Evolutionary conservation across 2,329 filamentous ascomycete genomes (phyloP).

Genomic region (Colletotrichum liaoningense): DNA sequence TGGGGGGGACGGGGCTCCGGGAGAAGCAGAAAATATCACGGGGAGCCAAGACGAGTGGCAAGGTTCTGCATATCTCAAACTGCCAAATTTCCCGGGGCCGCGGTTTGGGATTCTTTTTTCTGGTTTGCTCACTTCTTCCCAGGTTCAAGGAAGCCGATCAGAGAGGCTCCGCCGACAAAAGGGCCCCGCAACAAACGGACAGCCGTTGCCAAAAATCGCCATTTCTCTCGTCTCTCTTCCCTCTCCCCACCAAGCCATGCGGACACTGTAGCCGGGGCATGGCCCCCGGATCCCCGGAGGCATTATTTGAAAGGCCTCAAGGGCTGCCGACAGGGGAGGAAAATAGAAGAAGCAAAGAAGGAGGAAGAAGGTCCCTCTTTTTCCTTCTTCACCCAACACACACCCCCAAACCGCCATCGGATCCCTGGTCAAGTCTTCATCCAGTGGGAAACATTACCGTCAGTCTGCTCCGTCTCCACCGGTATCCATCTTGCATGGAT

Average conservation of each 20-base stretch:
- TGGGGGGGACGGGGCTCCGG: not conserved
- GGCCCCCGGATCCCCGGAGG: slow-evolving; percentile 25
- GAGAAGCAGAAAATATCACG: not conserved
- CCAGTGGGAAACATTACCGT: slow-evolving; percentile 34
- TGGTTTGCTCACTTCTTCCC: slow-evolving; percentile 4
- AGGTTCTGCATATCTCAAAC: slow-evolving; percentile 26
- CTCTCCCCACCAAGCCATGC: slow-evolving; percentile 12
- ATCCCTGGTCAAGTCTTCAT: not conserved
- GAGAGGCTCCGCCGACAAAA: not conserved
- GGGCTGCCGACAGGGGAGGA: not conserved
- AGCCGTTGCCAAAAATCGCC: not conserved
- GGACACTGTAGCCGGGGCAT: slow-evolving; percentile 23
- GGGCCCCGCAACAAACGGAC: not conserved
- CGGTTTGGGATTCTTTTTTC: slow-evolving; percentile 27
- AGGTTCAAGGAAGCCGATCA: not conserved
- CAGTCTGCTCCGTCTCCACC: slow-evolving; percentile 5
- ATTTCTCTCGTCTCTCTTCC: not conserved
- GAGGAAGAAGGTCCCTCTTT: not conserved
- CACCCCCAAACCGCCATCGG: not conserved
- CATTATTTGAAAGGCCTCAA: not conserved
- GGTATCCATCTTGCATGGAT: not conserved
- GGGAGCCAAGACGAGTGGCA: not conserved
- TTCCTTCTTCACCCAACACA: not conserved
- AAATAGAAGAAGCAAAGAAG: not conserved
- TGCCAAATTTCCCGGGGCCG: slow-evolving; percentile 34